Percentiles rank a stretch among this genome's conserved stretches.
Conservation (phyloP, 495 filamentous ascomycete genomes). For the Trichoderma orchidacearum region DNA sequence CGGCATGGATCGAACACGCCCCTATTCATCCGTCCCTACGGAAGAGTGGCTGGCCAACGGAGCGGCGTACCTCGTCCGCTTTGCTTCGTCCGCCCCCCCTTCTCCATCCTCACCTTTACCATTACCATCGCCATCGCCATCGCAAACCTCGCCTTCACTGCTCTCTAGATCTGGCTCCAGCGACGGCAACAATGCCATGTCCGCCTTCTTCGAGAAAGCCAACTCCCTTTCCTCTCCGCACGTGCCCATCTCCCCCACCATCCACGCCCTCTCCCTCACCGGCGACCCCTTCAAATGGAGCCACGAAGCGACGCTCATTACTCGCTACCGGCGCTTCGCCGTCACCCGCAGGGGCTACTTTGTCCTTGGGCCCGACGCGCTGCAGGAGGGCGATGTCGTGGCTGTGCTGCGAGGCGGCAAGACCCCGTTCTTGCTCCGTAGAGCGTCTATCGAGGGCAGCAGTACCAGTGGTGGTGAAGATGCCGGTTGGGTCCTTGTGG, state of each 20-base stretch:
- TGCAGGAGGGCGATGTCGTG: conserved; percentile 12
- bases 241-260: background rate
- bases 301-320: conserved; percentile 8
- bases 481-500: conserved; percentile 9
- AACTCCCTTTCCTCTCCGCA: background rate
- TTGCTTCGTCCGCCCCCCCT: background rate
- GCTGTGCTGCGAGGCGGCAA: conserved; percentile 17
- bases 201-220: background rate
- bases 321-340: conserved; percentile 8
- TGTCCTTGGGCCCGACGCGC: conserved; percentile 9
- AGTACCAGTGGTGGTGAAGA: background rate
- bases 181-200: background rate
- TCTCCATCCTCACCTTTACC: background rate
- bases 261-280: background rate
- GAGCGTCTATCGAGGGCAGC: too few relatives aligned
- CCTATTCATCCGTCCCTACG: background rate
- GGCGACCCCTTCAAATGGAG: conserved; percentile 9
- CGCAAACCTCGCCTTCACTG: background rate
- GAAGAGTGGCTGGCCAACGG: background rate
- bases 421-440: conserved; percentile 12
- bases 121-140: background rate
- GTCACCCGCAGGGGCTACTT: conserved; percentile 8
- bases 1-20: conserved; percentile 4
- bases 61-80: conserved; percentile 4
- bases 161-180: background rate